Base-by-base conservation (phyloP, 1,139 yeast genomes). In the Candida sp. region DNA sequence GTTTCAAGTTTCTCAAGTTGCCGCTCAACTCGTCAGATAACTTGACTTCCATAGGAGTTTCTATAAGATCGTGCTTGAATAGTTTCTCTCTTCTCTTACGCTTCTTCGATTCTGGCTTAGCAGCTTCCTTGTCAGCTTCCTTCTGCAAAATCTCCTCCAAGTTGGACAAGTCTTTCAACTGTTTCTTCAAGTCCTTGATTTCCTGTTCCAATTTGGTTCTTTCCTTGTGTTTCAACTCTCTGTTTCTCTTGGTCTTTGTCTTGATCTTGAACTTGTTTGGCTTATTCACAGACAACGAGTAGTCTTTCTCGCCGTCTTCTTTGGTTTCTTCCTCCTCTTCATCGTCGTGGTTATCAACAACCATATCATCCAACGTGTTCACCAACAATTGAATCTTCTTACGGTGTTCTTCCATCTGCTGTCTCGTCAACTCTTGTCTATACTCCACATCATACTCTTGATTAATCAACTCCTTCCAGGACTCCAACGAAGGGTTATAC, bases 1-100 rank as follows among this genome's bases (percentile, higher is more conserved):
- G 96, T 66, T 83, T 89, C 64, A 94, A 75, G 58, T 86, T 83
- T 67, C 97, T 83, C 64, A 96, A 77, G 30, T 96, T 90, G 60
- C 90, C 96, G 31, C 89, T 84, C 57, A 96, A 79, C 69, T 94
- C 99, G 64, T 91, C 94, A 17, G 96, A 85, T 50, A 96, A 80
- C 70, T 94, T 94, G 41, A 94, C 88, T 63, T 94, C 98, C 51
- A 94, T 69, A 32, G 89, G 87, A 41, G 81, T 81, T 49, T 85
- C 87, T 53, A 84, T 70, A 27, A 84, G 75, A 41, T 79, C 76
- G 64, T 88, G 84, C 62, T 84, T 88, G 49, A 77, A 77, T 49
- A 81, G 74, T 52, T 73, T 72, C 56, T 63, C 63, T 54, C 62
- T 68, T 28, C 63, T 54, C 11, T 52, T 55, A 49, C 67, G 68